phyloP scores from a whole-genome alignment of 108 stramenopile genomes.

The Craspedostauros australis region DNA sequence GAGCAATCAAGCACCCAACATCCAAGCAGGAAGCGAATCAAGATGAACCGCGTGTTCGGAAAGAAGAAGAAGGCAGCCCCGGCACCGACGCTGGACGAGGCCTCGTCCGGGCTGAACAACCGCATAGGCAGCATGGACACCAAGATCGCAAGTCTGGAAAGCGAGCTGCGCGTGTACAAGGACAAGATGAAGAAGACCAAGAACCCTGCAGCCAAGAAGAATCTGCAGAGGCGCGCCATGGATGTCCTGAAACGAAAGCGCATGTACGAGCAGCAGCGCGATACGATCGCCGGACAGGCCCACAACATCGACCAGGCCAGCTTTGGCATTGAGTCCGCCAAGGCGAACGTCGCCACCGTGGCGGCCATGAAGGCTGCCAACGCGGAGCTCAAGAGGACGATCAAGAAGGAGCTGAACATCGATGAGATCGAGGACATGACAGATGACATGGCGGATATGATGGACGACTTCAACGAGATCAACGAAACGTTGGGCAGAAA shows the following conservation, averaged over 20 bases:
- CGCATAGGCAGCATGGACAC: slow-evolving; percentile 65
- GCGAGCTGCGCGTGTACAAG: slow-evolving; percentile 71
- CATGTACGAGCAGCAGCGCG: slow-evolving; percentile 97
- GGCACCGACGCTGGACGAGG: slow-evolving; percentile 70
- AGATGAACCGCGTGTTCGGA: slow-evolving; percentile 88
- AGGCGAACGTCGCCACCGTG: slow-evolving; percentile 88
- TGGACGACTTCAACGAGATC: slow-evolving; percentile 84
- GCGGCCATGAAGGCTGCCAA: slow-evolving; percentile 94
- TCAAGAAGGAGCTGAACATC: slow-evolving; percentile 89
- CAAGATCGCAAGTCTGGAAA: slow-evolving; percentile 75
- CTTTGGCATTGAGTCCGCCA: slow-evolving; percentile 93
- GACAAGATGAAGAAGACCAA: slow-evolving; percentile 81
- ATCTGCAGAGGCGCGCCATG: slow-evolving; percentile 86
- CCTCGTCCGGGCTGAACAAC: slow-evolving; percentile 51
- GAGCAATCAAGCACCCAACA: no score
- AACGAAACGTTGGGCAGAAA: slow-evolving; percentile 91
- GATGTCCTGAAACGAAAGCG: slow-evolving; percentile 91
- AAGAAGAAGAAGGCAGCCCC: slow-evolving; percentile 74
- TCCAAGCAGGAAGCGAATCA: no score
- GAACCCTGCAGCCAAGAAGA: slow-evolving; percentile 66
- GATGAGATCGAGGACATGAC: slow-evolving; percentile 92
- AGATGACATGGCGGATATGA: slow-evolving; percentile 71
- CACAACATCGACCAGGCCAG: slow-evolving; percentile 96
- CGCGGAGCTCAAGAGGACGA: slow-evolving; percentile 72
- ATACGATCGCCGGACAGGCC: slow-evolving; percentile 89